Evolutionary conservation across 441 rosid genomes (phyloP), one percentile per base, ranked within the genome.

Genomic region (Populus hybrid): DNA sequence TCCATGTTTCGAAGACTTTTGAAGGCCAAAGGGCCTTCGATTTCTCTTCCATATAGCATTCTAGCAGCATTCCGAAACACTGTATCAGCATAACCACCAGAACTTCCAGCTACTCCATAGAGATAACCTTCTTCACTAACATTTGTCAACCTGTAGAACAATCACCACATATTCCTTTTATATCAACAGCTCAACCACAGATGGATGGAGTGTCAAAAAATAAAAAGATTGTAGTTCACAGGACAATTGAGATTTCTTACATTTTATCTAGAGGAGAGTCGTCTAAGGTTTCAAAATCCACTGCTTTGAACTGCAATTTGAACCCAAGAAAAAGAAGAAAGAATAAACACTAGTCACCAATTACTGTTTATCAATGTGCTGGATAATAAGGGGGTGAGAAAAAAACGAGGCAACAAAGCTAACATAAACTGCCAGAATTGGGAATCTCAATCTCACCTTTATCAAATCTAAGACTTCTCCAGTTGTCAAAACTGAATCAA

Each of bases 71-170:
- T 72, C n/a, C 91, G 83, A 67, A 94, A 91, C 66, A 90, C 87
- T 50, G 94, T 92, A 77, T 94, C 94, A 30, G 94, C 95, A 68
- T 94, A 95, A 73, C 98, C 98, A 73, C 99, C 98, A 68, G 99
- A 94, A 80, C 95, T 82, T 75, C 98, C 98, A 71, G 83, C 71
- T 36, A 94, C 99, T 74, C 99, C 99, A 80, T 88, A 92, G 68
- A 94, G 93, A 81, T 84, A 78, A 68, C 88, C 97, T 77, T 92
- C 90, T 64, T 94, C 92, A 34, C 84, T 83, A 16, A 95, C 87
- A 86, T 94, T 95, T 67, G 95, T 84, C 84, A 92, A 79, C 81
- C 99, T 94, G 88, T 81, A 76, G 23, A 46, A 73, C 23, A 3
- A 40, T 67, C 19, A 69, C 28, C 53, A 65, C 16, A 30, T 30